Conservation (phyloP, 116 monocot species). For the Dioscorea cayenensis region DNA sequence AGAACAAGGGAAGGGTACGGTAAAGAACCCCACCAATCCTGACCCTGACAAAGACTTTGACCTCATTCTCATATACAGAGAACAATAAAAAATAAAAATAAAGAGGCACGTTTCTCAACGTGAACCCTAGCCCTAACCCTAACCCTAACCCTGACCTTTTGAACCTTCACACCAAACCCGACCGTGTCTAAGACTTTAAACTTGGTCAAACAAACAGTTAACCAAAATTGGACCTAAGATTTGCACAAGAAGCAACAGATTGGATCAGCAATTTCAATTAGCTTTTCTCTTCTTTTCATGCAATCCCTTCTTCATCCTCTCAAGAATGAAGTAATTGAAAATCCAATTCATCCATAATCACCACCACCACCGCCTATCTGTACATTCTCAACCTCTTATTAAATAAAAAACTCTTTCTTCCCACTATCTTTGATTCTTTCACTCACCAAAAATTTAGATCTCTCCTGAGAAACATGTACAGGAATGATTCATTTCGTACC, state of each 20-base stretch:
- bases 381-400: slow-evolving; percentile 11
- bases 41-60: slow-evolving; percentile 10
- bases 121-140: no score
- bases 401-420: neutral
- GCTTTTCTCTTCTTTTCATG: slow-evolving; percentile 10
- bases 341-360: slow-evolving; percentile 3
- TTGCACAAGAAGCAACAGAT: neutral
- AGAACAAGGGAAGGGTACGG: neutral
- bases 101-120: no score
- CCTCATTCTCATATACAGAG: neutral
- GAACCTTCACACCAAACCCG: no score
- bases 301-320: neutral
- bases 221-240: neutral
- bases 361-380: slow-evolving; percentile 2
- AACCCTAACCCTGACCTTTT: no score
- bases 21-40: neutral
- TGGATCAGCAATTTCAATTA: neutral
- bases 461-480: slow-evolving; percentile 16
- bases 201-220: neutral
- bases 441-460: slow-evolving; percentile 3
- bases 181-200: neutral
- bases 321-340: neutral
- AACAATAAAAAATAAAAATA: neutral
- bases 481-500: neutral
- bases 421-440: slow-evolving; percentile 3